Conservation (phyloP, 1,139 yeast species). For the Diutina sp. region DNA sequence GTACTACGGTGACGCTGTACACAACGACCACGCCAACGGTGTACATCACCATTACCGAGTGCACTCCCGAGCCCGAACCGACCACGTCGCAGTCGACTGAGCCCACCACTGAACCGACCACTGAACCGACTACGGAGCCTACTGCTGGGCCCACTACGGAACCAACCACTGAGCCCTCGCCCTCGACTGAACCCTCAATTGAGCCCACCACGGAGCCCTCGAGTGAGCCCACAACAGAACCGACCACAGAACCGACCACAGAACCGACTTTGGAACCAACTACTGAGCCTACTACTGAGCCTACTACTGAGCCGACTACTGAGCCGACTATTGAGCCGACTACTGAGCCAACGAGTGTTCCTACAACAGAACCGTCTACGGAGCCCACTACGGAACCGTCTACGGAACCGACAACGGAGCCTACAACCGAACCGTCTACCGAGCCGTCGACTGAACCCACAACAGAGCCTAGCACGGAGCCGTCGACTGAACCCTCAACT, state of each 20-base stretch:
- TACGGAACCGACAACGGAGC: neutral
- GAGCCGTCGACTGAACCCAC: neutral
- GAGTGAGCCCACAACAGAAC: neutral
- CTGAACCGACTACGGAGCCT: neutral
- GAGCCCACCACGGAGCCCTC: neutral
- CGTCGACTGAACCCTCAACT: neutral
- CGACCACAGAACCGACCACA: neutral
- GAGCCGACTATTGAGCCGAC: neutral
- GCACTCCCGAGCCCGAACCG: neutral
- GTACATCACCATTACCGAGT: neutral
- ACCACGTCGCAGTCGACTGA: neutral
- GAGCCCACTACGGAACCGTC: neutral
- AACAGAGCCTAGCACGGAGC: neutral
- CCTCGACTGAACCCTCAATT: neutral
- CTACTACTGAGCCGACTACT: neutral
- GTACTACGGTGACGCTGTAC: neutral
- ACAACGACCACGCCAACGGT: neutral
- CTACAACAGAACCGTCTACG: neutral
- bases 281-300: no score
- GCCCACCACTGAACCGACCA: neutral
- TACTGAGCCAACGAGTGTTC: neutral
- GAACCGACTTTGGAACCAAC: neutral
- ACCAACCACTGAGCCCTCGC: neutral
- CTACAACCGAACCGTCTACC: neutral
- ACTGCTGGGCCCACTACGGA: neutral